Evolutionary conservation across 208 protist species (phyloP).

Genomic region (Trypanosoma melophagium): DNA sequence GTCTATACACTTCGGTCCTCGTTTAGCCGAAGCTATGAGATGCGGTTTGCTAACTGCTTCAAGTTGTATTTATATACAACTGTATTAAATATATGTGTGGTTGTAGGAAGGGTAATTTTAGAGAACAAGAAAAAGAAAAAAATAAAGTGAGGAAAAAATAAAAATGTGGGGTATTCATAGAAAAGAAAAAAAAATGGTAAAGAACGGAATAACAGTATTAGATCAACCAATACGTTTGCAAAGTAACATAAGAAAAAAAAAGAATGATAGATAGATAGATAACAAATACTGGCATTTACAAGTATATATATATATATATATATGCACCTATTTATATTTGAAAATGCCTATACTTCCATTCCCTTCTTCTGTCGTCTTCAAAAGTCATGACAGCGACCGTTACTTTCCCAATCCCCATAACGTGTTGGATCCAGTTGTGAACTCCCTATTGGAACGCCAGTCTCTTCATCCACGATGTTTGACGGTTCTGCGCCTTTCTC

Average conservation of each 20-base stretch:
- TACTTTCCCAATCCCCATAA: constrained; percentile 90
- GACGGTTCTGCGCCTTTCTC: constrained; percentile 68
- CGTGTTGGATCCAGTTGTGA: constrained; percentile 79
- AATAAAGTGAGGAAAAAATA: too few relatives aligned
- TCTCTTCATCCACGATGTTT: constrained; percentile 86
- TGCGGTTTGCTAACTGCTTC: too few relatives aligned
- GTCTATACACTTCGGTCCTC: too few relatives aligned
- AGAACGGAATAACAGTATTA: neutral
- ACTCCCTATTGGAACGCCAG: constrained; percentile 80
- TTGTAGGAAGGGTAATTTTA: too few relatives aligned
- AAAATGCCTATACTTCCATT: too few relatives aligned
- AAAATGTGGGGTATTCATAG: too few relatives aligned
- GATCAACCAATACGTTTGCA: constrained; percentile 1
- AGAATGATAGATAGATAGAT: neutral
- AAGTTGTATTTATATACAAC: too few relatives aligned
- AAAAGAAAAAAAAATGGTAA: too few relatives aligned
- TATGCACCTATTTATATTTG: constrained; percentile 12
- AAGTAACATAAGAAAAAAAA: constrained; percentile 21
- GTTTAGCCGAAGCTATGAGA: too few relatives aligned
- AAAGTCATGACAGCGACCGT: constrained; percentile 89
- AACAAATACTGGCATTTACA: neutral
- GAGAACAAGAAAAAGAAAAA: too few relatives aligned
- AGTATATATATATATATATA: constrained; percentile 17
- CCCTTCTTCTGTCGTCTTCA: constrained; percentile 19
- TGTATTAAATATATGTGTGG: too few relatives aligned